A percentile compares a stretch with the other conserved stretches of the same genome.
Evolutionary conservation across 2,329 filamentous ascomycete species (phyloP).

Genomic region (Venturia oleaginea): DNA sequence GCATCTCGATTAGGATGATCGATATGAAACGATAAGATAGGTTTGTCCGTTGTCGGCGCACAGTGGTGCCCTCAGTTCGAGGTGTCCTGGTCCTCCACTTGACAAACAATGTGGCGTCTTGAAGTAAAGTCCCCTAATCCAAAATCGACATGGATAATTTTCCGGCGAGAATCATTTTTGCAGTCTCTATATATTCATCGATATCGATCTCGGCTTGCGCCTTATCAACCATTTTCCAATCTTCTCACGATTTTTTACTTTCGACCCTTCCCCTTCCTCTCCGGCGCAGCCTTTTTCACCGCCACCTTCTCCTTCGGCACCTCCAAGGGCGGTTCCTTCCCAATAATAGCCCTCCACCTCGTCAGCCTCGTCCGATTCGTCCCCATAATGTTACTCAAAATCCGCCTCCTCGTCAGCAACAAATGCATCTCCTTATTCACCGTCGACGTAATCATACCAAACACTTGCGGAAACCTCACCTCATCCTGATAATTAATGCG

Average conservation of each 20-base stretch:
- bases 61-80: no score
- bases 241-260: background rate
- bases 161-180: background rate
- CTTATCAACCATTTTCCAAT: background rate
- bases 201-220: background rate
- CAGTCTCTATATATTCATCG: background rate
- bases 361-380: background rate
- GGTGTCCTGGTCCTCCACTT: no score
- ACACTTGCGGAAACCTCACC: background rate
- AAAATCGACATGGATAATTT: no score
- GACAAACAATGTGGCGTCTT: background rate
- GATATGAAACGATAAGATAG: background rate
- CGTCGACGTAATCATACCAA: background rate
- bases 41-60: background rate
- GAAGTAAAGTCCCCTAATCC: background rate
- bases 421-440: constrained; percentile 6
- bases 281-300: background rate
- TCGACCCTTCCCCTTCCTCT: background rate
- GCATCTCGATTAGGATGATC: no score
- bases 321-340: background rate
- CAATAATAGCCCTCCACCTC: constrained; percentile 5
- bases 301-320: background rate
- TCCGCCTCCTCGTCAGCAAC: background rate
- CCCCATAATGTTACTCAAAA: background rate
- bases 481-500: background rate